Evolutionary conservation across 2,329 filamentous ascomycete species (phyloP).

Genomic region (Cordyceps javanica): DNA sequence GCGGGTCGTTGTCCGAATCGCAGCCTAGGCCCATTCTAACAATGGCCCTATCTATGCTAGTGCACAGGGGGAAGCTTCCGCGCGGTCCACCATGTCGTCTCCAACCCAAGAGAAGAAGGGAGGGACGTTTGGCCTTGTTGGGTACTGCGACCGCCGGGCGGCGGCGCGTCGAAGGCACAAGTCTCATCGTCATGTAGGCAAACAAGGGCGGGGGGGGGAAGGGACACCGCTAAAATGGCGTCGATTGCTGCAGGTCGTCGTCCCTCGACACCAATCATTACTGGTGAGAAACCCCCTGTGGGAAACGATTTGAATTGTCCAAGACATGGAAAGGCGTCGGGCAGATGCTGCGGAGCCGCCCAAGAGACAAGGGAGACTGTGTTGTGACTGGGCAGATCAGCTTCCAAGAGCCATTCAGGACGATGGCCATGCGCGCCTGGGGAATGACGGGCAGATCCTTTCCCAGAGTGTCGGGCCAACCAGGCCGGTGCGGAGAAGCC

Average conservation of each 20-base stretch:
- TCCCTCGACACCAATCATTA: not conserved
- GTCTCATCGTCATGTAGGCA: not conserved
- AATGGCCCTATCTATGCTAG: not conserved
- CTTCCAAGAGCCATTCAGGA: not conserved
- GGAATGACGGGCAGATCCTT: not conserved
- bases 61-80: not conserved
- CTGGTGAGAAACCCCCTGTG: not conserved
- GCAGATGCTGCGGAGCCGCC: not conserved
- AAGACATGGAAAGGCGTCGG: not conserved
- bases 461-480: not conserved
- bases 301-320: not conserved
- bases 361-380: not conserved
- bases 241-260: not conserved
- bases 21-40: not conserved
- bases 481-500: not conserved
- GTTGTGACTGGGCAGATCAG: not conserved
- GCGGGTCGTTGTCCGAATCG: not conserved
- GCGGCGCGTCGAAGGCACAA: not conserved
- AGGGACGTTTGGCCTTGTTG: not conserved
- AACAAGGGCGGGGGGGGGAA: no score
- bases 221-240: not conserved
- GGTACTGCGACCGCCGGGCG: no score
- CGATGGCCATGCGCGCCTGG: not conserved
- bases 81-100: not conserved
- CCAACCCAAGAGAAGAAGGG: not conserved